These are phyloP conservation scores for Candida cerambycidarum DNA, from an alignment of 805 yeast species.

Conservation along the genomic window DNA sequence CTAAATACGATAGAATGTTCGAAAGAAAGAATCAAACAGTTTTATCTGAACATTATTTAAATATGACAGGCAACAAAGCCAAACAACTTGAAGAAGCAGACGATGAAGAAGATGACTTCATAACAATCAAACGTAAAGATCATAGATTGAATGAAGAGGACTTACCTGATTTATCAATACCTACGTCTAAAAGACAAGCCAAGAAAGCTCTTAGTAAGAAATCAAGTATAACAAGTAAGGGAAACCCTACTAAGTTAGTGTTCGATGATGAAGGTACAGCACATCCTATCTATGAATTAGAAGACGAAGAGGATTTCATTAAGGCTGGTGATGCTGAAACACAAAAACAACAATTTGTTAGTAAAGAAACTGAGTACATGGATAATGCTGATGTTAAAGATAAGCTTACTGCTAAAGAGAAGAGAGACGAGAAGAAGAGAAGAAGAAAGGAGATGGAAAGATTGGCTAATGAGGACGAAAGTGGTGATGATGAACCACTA, in stretches of 20 bases:
- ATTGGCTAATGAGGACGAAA: constrained; percentile 42
- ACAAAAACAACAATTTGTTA: constrained; percentile 69
- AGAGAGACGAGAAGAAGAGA: constrained; percentile 85
- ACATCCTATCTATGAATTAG: constrained; percentile 88
- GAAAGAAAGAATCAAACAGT: constrained; percentile 92
- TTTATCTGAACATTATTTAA: constrained; percentile 82
- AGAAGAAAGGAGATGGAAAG: constrained; percentile 79
- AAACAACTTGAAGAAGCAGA: constrained; percentile 19
- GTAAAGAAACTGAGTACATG: constrained; percentile 69
- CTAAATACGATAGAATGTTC: constrained; percentile 94
- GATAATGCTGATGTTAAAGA: constrained; percentile 70
- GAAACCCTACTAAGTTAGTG: constrained; percentile 71
- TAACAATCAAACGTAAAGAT: constrained; percentile 75
- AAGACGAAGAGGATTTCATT: constrained; percentile 83
- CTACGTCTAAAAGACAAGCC: constrained; percentile 78
- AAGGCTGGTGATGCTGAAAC: constrained; percentile 66
- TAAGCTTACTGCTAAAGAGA: constrained; percentile 71
- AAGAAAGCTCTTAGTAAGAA: constrained; percentile 89
- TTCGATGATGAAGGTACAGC: constrained; percentile 96
- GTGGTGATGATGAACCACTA: constrained; percentile 19
- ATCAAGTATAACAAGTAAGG: constrained; percentile 56
- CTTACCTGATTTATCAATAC: constrained; percentile 57
- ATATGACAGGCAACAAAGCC: constrained; percentile 54
- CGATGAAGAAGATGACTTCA: constrained; percentile 65
- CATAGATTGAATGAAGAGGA: constrained; percentile 68